phyloP scores from a whole-genome alignment of 768 basidiomycete genomes.

The Lactifluus hygrophoroides region DNA sequence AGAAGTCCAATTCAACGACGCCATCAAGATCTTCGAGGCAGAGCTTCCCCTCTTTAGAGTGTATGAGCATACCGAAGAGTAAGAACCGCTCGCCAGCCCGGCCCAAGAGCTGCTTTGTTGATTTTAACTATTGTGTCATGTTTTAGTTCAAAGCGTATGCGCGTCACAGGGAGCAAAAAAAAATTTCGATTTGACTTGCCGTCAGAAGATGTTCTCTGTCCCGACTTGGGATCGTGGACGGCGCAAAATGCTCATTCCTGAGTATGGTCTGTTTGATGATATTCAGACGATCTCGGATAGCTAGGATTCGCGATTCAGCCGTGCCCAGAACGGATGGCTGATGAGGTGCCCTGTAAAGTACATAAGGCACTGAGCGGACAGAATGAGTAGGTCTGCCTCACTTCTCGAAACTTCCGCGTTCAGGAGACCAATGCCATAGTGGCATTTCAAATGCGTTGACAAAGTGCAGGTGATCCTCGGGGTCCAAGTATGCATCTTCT shows the following conservation, averaged over 20 bases:
- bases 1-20: constrained; percentile 78
- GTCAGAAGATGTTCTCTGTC: constrained; percentile 86
- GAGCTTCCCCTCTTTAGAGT: constrained; percentile 83
- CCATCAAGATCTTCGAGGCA: constrained; percentile 95
- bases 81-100: constrained; percentile 85
- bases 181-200: constrained; percentile 34
- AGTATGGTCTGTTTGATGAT: constrained; percentile 90
- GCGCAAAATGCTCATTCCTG: constrained; percentile 95
- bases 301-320: constrained; percentile 70
- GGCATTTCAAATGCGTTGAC: constrained; percentile 96
- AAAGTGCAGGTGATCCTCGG: constrained; percentile 73
- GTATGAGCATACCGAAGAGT: constrained; percentile 85
- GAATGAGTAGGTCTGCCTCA: constrained; percentile 31
- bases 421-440: constrained; percentile 80
- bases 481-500: constrained; percentile 63
- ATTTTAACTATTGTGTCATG: constrained; percentile 54
- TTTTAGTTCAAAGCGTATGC: constrained; percentile 2
- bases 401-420: constrained; percentile 85
- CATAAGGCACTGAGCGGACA: background rate
- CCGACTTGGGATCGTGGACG: constrained; percentile 84
- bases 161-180: background rate
- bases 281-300: constrained; percentile 77
- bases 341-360: constrained; percentile 36
- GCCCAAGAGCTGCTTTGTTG: constrained; percentile 93
- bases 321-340: constrained; percentile 71